Conservation (phyloP, 495 filamentous ascomycete species). For the Hyaloscypha variabilis region DNA sequence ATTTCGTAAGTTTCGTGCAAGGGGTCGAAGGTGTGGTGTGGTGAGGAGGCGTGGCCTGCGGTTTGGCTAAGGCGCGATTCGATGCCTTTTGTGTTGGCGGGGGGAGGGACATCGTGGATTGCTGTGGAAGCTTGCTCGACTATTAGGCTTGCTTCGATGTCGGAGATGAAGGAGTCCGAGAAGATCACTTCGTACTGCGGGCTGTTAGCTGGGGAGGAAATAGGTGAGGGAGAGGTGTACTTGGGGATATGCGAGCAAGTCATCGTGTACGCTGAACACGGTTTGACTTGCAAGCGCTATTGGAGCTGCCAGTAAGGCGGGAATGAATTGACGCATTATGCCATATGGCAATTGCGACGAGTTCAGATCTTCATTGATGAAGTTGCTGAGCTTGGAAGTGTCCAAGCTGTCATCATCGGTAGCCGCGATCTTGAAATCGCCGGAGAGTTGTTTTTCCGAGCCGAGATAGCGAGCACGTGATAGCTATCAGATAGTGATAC, state of each 20-base stretch:
- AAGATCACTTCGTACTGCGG: slow-evolving; percentile 80
- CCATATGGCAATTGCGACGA: slow-evolving; percentile 34
- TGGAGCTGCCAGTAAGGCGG: slow-evolving; percentile 42
- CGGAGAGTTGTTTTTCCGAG: background rate
- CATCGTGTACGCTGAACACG: slow-evolving; percentile 83
- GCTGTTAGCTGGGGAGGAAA: slow-evolving; percentile 25
- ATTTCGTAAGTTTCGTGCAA: slow-evolving; percentile 63
- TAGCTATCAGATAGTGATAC: too few species aligned
- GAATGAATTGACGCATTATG: slow-evolving; percentile 52
- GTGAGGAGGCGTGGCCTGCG: slow-evolving; percentile 25
- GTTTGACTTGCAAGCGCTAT: slow-evolving; percentile 54
- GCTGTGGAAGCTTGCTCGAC: slow-evolving; percentile 42
- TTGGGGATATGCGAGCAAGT: slow-evolving; percentile 90
- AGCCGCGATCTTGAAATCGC: background rate
- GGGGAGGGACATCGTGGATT: slow-evolving; percentile 14
- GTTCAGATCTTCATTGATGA: slow-evolving; percentile 10
- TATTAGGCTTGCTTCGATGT: slow-evolving; percentile 65
- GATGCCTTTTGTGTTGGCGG: slow-evolving; percentile 28
- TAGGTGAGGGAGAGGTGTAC: slow-evolving; percentile 45
- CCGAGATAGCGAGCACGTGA: background rate
- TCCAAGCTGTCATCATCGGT: slow-evolving; percentile 24
- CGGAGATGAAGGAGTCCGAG: slow-evolving; percentile 72
- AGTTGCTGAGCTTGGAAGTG: slow-evolving; percentile 9
- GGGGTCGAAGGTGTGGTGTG: slow-evolving; percentile 21
- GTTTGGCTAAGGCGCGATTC: slow-evolving; percentile 25